phyloP scores from a whole-genome alignment of 2,329 filamentous ascomycete genomes.

The Emmonsia crescens region DNA sequence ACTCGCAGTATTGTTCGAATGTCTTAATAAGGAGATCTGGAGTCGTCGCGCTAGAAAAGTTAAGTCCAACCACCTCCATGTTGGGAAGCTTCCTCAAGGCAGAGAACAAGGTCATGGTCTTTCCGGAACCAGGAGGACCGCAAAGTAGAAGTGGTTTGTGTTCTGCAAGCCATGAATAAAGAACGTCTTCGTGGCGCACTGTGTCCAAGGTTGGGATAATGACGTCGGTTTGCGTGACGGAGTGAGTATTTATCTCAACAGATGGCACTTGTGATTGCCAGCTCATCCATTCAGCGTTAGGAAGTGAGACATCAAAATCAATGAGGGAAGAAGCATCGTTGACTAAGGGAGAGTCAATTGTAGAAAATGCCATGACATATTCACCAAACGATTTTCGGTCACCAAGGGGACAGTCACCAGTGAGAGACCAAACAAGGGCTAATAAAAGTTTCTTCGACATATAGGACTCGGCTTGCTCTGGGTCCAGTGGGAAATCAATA shows the following conservation, averaged over 20 bases:
- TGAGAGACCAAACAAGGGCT: conserved; percentile 88
- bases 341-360: conserved; percentile 71
- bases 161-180: conserved; percentile 98
- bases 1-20: conserved; percentile 98
- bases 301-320: conserved; percentile 84
- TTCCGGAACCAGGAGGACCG: conserved; percentile 94
- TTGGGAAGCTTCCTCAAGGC: conserved; percentile 92
- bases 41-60: conserved; percentile 97
- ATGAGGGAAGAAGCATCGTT: conserved; percentile 77
- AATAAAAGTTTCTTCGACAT: conserved; percentile 89
- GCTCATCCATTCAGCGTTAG: conserved; percentile 75
- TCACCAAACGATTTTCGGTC: conserved; percentile 89
- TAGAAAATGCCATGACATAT: conserved; percentile 68
- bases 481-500: conserved; percentile 81
- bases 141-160: conserved; percentile 95
- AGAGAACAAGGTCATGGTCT: conserved; percentile 99
- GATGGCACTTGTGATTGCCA: conserved; percentile 94
- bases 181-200: conserved; percentile 93
- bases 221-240: conserved; percentile 92
- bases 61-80: conserved; percentile 98
- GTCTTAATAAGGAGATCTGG: conserved; percentile 98
- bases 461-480: conserved; percentile 80
- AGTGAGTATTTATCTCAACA: conserved; percentile 96
- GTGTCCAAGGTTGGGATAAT: conserved; percentile 98
- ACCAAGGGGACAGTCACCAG: conserved; percentile 79